A percentile compares a stretch with the other conserved stretches of the same genome.
Conservation (phyloP, 768 basidiomycete genomes). For the Bullera alba region DNA sequence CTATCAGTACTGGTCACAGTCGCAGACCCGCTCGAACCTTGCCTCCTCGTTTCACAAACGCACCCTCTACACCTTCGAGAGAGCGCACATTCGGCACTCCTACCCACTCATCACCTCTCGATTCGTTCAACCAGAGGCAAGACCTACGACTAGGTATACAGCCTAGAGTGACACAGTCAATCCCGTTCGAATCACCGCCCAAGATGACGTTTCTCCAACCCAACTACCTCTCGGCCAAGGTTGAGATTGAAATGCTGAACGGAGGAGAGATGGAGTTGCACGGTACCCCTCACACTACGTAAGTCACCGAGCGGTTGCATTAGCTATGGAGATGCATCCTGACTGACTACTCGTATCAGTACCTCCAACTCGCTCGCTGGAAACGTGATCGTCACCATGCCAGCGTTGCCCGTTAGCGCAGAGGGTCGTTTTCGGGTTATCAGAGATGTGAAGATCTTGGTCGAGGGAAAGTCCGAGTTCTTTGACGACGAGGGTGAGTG, state of each 20-base stretch:
- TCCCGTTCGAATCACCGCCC: no score
- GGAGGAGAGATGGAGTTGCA: constrained; percentile 31
- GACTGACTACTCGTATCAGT: constrained; percentile 47
- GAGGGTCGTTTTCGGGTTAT: constrained; percentile 21
- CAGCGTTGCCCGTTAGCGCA: constrained; percentile 52
- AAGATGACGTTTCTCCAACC: constrained; percentile 4
- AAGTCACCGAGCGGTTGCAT: not conserved
- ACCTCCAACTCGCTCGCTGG: constrained; percentile 83
- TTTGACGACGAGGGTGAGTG: constrained; percentile 54
- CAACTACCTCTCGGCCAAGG: constrained; percentile 22
- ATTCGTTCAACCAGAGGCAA: no score
- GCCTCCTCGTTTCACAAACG: no score
- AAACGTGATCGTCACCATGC: constrained; percentile 61
- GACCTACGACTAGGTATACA: no score
- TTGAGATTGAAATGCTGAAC: constrained; percentile 28
- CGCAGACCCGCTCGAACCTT: no score
- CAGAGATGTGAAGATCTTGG: constrained; percentile 55
- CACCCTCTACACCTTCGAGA: no score
- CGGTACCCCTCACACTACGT: constrained; percentile 25
- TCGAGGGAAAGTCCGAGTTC: constrained; percentile 80
- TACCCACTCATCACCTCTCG: no score
- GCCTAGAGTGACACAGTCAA: no score
- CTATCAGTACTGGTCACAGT: no score
- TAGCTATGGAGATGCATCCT: not conserved
- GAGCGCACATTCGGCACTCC: no score